These are phyloP conservation scores for Podospora comata DNA, from an alignment of 495 filamentous ascomycete species.

Conservation along the genomic window DNA sequence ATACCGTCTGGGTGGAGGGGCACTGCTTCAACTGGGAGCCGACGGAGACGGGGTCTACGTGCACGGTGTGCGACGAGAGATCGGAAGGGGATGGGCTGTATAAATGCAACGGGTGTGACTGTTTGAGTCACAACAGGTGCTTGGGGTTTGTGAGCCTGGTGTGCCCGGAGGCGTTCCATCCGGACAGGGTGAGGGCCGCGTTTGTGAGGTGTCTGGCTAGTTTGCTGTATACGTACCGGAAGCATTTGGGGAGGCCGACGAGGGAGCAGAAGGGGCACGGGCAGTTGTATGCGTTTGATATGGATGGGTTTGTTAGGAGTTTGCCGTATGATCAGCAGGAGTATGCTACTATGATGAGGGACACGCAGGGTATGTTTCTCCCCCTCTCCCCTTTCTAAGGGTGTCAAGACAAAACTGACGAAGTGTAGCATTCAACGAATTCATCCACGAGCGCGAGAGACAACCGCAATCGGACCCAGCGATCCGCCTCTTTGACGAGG, in stretches of 20 bases:
- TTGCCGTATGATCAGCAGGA: constrained; percentile 88
- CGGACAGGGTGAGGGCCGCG: constrained; percentile 85
- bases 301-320: constrained; percentile 88
- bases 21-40: constrained; percentile 78
- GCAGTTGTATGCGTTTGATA: constrained; percentile 86
- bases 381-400: constrained; percentile 14
- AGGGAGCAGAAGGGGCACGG: constrained; percentile 83
- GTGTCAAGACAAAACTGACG: constrained; percentile 2
- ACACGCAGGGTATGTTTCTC: constrained; percentile 75
- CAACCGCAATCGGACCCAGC: constrained; percentile 54
- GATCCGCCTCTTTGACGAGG: constrained; percentile 90
- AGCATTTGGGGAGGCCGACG: constrained; percentile 69
- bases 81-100: constrained; percentile 84
- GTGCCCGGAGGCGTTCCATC: constrained; percentile 84
- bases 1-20: constrained; percentile 86
- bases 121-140: constrained; percentile 76
- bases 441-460: constrained; percentile 86
- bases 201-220: constrained; percentile 94
- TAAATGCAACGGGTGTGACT: constrained; percentile 74
- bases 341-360: constrained; percentile 80
- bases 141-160: constrained; percentile 76
- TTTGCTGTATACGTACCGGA: constrained; percentile 93
- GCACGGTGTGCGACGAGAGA: constrained; percentile 85
- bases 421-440: constrained; percentile 83
- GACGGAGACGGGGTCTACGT: constrained; percentile 65